Evolutionary conservation across 164 flowering plant genomes (phyloP), one percentile per base, ranked within the genome.

Genomic region (Berberis thunbergii): DNA sequence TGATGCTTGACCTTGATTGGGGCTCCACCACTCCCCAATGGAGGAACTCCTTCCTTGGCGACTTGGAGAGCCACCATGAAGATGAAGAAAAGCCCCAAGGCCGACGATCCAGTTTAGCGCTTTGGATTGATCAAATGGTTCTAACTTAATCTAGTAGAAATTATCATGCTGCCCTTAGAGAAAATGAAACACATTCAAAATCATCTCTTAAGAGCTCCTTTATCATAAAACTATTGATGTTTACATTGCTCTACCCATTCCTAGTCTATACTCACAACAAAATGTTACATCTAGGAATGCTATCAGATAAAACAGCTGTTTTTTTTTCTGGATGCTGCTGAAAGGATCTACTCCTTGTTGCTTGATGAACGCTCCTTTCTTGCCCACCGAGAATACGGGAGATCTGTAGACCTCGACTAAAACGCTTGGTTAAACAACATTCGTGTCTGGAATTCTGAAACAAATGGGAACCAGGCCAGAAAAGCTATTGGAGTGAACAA

Each of bases 391-490:
- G 96, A 77, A 91, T 94, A 73, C 99, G 97, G 6, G 91, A 86
- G 43, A 89, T 94, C 76, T 91, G 99, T n/a, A 91, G 75, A 71
- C 96, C 96, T 84, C 99, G 78, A 73, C 99, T 94, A 85, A 91
- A n/a, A 94, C 0, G 99, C 99, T 77, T 94, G 97, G 86, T 94
- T 91, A 84, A 89, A 94, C 58, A 94, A 76, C 97, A 91, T 89
- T 9, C 97, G 81, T 0, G 97, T 94, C 57, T 94, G 99, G 73
- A 94, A 94, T 60, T 94, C 99, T 0, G 97, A 91, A 1, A 91
- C 97, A 64, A 91, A 91, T 1, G 99, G 97, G 52, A 91, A 94
- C 97, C 99, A 91, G 0, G 97, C 97, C 4, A 91, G 85, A 71
- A 91, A 87, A 4, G 99, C 99, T 71, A 91, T 88, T 0, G 96